Base-by-base conservation (phyloP, 345 rosid genomes). In the Pseudoturritis turrita region DNA sequence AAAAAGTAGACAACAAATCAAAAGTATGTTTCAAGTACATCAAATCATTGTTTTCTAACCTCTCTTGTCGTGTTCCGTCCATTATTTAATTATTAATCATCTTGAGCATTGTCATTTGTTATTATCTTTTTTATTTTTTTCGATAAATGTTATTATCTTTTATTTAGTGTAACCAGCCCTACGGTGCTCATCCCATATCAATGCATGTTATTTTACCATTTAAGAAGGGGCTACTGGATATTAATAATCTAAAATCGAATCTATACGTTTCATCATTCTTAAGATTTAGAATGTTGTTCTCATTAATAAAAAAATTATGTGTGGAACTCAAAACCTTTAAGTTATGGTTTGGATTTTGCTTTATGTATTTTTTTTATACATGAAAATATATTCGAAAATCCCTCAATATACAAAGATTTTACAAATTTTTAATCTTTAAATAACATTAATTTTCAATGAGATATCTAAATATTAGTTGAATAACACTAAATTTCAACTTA, bases 11-110 rank as follows among this genome's bases (percentile, higher is more conserved):
- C 58, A 74, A 40, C 72, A 57, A 58, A 67, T 59, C 73, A 58
- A 74, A 66, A 66, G 78, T 74, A 1, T 58, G 29, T 58, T 50
- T 31, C 78, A 66, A 74, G 78, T 66, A 74, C 78, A 74, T 52
- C 68, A 66, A 58, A 74, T 74, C 68, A 74, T 65, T 58, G 67
- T 74, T 60, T 2, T 59, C 29, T 44, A 49, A 54, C 53, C 11
- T 49, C 67, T 58, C 49, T 74, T 74, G 67, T 74, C 78, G 78
- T 65, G 13, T 74, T 57, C 36, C 21, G 4, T 56, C 70, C 54
- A 51, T 28, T 51, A 8, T 40, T 71, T 41, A 18, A 51, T 65
- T 29, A 59, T 71, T 31, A 13, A 61, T 71, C 28, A 59, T 49
- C 19, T 26, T 60, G 26, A 44, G 53, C 40, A 60, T 26, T 26